A percentile compares a stretch with the other conserved stretches of the same genome.
Conservation (phyloP, 192 early-diverging fungal genomes). For the Backusella morwellensis region DNA sequence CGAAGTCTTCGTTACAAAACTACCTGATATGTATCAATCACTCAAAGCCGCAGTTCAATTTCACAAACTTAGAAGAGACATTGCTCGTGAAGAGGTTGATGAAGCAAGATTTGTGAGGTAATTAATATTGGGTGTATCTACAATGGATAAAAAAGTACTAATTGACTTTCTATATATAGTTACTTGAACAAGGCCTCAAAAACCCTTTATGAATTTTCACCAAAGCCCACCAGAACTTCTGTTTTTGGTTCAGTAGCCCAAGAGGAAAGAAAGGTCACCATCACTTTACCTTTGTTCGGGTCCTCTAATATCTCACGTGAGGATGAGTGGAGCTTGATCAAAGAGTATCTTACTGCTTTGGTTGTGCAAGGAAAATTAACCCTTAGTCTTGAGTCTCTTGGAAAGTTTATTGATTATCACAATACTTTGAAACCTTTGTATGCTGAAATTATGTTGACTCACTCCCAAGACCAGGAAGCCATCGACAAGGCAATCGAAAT, state of each 20-base stretch:
- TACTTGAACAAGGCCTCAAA: background rate
- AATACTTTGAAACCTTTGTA: slow-evolving; percentile 7
- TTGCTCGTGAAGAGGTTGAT: slow-evolving; percentile 1
- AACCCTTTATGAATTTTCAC: background rate
- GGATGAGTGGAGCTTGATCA: background rate
- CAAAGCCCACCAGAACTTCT: background rate
- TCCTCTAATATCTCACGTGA: background rate
- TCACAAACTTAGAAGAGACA: slow-evolving; percentile 10
- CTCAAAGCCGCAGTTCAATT: slow-evolving; percentile 8
- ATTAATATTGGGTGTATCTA: background rate
- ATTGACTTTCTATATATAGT: background rate
- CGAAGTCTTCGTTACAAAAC: background rate
- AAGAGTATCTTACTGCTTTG: slow-evolving; percentile 15
- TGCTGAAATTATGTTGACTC: slow-evolving; percentile 12
- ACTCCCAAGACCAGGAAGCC: background rate
- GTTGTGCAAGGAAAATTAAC: slow-evolving; percentile 4
- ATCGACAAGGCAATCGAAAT: background rate
- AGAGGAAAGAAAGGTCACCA: background rate
- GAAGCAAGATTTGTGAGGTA: slow-evolving; percentile 16
- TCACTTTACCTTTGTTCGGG: slow-evolving; percentile 9
- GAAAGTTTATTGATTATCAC: slow-evolving; percentile 3
- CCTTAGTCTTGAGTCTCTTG: background rate
- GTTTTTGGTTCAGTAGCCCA: background rate
- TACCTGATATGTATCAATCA: slow-evolving; percentile 3
- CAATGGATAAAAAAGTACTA: background rate